Conservation (phyloP, 2,329 filamentous ascomycete species). For the Exophiala oligosperma region DNA sequence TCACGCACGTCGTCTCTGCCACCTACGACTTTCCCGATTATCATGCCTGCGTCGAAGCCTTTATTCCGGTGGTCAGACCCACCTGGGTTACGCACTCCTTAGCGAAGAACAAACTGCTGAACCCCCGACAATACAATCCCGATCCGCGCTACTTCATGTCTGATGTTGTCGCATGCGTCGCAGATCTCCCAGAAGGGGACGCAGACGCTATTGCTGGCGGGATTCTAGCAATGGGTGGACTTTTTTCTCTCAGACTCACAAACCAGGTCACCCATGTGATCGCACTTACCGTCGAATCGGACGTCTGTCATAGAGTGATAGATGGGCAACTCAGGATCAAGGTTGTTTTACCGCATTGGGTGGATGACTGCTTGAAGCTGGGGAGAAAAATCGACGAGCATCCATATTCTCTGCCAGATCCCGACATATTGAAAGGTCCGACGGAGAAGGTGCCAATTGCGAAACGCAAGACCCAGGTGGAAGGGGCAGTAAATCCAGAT, state of each 20-base stretch:
- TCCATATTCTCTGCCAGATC: conserved; percentile 82
- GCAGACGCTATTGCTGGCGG: conserved; percentile 91
- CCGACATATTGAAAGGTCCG: conserved; percentile 69
- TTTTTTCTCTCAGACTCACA: conserved; percentile 70
- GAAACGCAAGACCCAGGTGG: conserved; percentile 60
- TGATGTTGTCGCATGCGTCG: conserved; percentile 77
- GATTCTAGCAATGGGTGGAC: conserved; percentile 83
- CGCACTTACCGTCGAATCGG: conserved; percentile 72
- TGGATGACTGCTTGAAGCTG: conserved; percentile 92
- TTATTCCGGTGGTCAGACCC: conserved; percentile 82
- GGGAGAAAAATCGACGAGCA: conserved; percentile 86
- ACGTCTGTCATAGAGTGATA: conserved; percentile 65
- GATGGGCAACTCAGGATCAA: conserved; percentile 70
- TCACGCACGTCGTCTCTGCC: conserved; percentile 67
- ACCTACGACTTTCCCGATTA: conserved; percentile 94
- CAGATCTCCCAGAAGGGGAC: conserved; percentile 80
- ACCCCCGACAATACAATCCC: conserved; percentile 81
- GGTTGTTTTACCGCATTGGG: conserved; percentile 83
- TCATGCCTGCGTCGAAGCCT: conserved; percentile 67
- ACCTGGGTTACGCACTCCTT: conserved; percentile 77
- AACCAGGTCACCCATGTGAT: conserved; percentile 85
- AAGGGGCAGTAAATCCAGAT: conserved; percentile 62
- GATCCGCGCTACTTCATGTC: conserved; percentile 90
- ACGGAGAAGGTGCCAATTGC: conserved; percentile 57
- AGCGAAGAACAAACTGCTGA: conserved; percentile 67